Base-by-base conservation (phyloP, 2,329 filamentous ascomycete species). In the Mollisiaceae sp. region DNA sequence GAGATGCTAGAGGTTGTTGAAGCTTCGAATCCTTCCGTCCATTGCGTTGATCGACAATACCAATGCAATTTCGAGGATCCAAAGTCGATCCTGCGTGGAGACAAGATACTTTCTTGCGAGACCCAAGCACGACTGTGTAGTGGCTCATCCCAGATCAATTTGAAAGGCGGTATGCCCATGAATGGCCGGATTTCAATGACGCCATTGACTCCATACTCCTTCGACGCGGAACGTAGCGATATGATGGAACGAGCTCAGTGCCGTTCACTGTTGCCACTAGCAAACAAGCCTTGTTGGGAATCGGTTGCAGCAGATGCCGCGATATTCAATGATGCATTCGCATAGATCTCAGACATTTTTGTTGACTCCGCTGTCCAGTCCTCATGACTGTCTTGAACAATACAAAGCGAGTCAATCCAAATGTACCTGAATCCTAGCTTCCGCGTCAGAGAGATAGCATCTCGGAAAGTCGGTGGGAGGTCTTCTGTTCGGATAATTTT, bases 341-440 rank as follows among this genome's bases (percentile, higher is more conserved):
- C 35, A 15, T 61, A 61, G 5, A 61, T 39, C 1, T 39, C n/a
- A 12, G 9, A 54, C 66, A 71, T 69, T 11, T 59, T 47, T 11
- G 60, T 59, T 14, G 65, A 59, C 32, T 69, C 64, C 8, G 22
- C 24, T 8, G 61, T 60, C 56, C 57, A 68, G 24, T 63, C 60
- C 14, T 62, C 59, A 5, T 54, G 18, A 24, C 55, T 57, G 35
- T 69, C 62, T 39, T 71, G 68, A 27, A 70, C 52, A n/a, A 71
- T 70, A 20, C 66, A 70, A 1, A 71, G 47, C 2, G 68, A 66
- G 35, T 71, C 66, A 4, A 71, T 69, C 65, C 65, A 70, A 4
- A 71, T 60, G 24, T 63, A 70, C 6, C 47, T 43, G 12, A 47
- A 24, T 4, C 47, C 47, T 5, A 71, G 47, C 36, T 43, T 43